Evolutionary conservation across 805 yeast genomes (phyloP).

Genomic region (Yamadazyma akitaensis): DNA sequence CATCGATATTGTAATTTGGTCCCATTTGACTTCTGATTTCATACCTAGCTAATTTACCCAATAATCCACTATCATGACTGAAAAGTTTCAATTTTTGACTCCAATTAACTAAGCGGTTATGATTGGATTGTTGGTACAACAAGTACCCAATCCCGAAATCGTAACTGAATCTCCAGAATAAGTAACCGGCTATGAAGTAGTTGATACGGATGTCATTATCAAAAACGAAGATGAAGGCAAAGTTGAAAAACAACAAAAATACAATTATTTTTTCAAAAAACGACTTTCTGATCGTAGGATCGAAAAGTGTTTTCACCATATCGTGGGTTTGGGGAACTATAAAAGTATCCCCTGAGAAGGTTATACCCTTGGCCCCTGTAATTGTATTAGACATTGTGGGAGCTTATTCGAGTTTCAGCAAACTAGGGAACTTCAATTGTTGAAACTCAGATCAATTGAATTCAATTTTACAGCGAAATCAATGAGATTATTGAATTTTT

Average conservation of each 20-base stretch:
- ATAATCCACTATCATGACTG: conserved; percentile 23
- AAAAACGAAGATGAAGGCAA: conserved; percentile 30
- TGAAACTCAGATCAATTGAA: not conserved
- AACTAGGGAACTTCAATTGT: not conserved
- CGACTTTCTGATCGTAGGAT: conserved; percentile 70
- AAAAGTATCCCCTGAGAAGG: conserved; percentile 44
- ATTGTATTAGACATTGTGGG: conserved; percentile 18
- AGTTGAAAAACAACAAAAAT: conserved; percentile 25
- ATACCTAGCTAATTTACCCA: conserved; percentile 36
- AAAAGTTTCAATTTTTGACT: conserved; percentile 35
- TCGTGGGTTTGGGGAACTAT: conserved; percentile 68
- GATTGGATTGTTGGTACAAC: conserved; percentile 62
- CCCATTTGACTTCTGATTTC: conserved; percentile 43
- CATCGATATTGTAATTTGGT: conserved; percentile 21
- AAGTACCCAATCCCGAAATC: conserved; percentile 78
- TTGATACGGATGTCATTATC: conserved; percentile 23
- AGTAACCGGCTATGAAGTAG: conserved; percentile 52
- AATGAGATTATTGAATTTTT: not conserved
- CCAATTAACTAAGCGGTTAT: conserved; percentile 51
- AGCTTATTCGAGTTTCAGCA: not conserved
- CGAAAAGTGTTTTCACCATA: conserved; percentile 78
- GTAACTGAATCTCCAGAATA: conserved; percentile 73
- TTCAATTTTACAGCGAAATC: not conserved
- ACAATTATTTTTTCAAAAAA: conserved; percentile 62
- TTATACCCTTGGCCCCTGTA: conserved; percentile 39